Percentiles rank a stretch among this genome's conserved stretches.
phyloP scores from a whole-genome alignment of 192 early-diverging fungal genomes.

The Entomortierella chlamydospora region DNA sequence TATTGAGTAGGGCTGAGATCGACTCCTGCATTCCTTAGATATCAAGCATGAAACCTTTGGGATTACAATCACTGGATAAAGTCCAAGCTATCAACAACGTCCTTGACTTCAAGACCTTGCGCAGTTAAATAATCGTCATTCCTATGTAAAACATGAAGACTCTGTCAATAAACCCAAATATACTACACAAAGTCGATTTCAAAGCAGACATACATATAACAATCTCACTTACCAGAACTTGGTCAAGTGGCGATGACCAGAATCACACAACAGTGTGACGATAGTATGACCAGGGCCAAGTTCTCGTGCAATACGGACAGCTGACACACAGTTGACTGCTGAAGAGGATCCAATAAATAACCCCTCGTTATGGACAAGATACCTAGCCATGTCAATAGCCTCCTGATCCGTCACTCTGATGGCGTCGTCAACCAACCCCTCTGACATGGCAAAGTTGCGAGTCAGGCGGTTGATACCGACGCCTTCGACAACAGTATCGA shows the following conservation, averaged over 20 bases:
- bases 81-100: constrained; percentile 45
- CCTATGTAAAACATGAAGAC: constrained; percentile 25
- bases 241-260: constrained; percentile 91
- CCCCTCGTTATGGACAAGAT: constrained; percentile 84
- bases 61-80: constrained; percentile 25
- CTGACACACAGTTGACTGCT: constrained; percentile 93
- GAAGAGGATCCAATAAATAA: constrained; percentile 92
- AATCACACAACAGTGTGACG: constrained; percentile 92
- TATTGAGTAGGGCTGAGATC: constrained; percentile 31
- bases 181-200: too few relatives aligned
- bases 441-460: constrained; percentile 78
- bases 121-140: constrained; percentile 61
- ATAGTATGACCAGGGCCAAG: constrained; percentile 92
- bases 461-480: constrained; percentile 96
- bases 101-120: constrained; percentile 43
- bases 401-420: constrained; percentile 87
- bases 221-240: constrained; percentile 85
- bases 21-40: background rate
- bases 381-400: constrained; percentile 90
- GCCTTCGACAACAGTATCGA: constrained; percentile 98
- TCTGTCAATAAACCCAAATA: background rate
- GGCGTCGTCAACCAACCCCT: constrained; percentile 82
- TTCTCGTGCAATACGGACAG: constrained; percentile 76
- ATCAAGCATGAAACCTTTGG: too few relatives aligned
- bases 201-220: too few relatives aligned